Evolutionary conservation across 2,329 filamentous ascomycete genomes (phyloP).

Genomic region (Aspergillus niger): DNA sequence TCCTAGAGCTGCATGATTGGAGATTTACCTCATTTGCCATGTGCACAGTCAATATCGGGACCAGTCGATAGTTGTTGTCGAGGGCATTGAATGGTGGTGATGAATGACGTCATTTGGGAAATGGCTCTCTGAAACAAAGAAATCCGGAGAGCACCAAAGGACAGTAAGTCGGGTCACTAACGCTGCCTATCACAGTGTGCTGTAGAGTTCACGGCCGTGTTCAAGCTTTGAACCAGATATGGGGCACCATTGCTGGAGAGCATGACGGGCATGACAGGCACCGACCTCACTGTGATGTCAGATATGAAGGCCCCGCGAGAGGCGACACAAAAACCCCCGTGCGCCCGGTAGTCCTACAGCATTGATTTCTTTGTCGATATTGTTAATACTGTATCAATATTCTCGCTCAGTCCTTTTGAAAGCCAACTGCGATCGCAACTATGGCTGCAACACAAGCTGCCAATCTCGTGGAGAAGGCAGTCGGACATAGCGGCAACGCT

Average conservation of each 20-base stretch:
- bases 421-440: not conserved
- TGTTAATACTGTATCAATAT: not conserved
- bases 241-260: not conserved
- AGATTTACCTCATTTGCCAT: not conserved
- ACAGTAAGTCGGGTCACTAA: not conserved
- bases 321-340: not conserved
- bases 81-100: not conserved
- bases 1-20: not conserved
- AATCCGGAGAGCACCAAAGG: not conserved
- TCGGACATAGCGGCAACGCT: conserved; percentile 69
- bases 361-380: not conserved
- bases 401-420: not conserved
- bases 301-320: not conserved
- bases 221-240: not conserved
- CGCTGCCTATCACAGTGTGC: not conserved
- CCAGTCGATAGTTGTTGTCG: not conserved
- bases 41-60: not conserved
- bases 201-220: not conserved
- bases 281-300: conserved; percentile 26
- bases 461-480: conserved; percentile 62
- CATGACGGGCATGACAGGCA: not conserved
- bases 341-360: not conserved
- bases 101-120: not conserved
- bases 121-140: not conserved
- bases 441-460: conserved; percentile 70